phyloP scores from a whole-genome alignment of 495 filamentous ascomycete species.

The Lepraria neglecta region DNA sequence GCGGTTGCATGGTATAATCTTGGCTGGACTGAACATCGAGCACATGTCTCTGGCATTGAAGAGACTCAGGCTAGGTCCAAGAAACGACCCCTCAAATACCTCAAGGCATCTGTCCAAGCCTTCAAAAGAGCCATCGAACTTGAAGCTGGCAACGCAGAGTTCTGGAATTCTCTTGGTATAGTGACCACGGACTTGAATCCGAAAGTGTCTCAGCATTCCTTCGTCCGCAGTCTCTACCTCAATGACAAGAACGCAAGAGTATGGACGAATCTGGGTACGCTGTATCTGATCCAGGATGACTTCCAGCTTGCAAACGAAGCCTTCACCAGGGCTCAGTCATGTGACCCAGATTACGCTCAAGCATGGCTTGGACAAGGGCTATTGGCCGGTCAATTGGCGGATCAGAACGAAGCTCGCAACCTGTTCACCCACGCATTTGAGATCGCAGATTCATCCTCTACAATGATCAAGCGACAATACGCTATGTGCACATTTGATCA shows the following conservation, averaged over 20 bases:
- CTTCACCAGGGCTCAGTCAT: conserved; percentile 85
- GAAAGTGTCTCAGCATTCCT: conserved; percentile 84
- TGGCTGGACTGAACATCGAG: conserved; percentile 84
- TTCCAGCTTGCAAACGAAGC: conserved; percentile 75
- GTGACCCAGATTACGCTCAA: conserved; percentile 83
- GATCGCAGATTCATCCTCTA: conserved; percentile 69
- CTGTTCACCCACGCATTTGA: conserved; percentile 96
- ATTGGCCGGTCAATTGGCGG: conserved; percentile 67
- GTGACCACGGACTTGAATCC: conserved; percentile 78
- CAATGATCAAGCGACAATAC: conserved; percentile 68
- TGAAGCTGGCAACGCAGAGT: conserved; percentile 90
- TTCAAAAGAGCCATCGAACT: conserved; percentile 97
- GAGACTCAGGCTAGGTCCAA: conserved; percentile 36
- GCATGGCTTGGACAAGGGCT: conserved; percentile 94
- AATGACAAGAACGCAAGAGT: conserved; percentile 75
- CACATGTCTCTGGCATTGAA: conserved; percentile 56
- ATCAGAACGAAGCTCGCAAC: conserved; percentile 65
- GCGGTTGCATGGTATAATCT: conserved; percentile 95
- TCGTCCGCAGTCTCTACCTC: conserved; percentile 87
- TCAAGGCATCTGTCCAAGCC: conserved; percentile 78
- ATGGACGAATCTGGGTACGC: conserved; percentile 85
- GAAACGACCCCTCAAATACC: conserved; percentile 51
- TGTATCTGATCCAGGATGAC: conserved; percentile 81
- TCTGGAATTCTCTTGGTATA: conserved; percentile 95
- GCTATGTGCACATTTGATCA: conserved; percentile 72